Evolutionary conservation across 108 stramenopile genomes (phyloP).

Genomic region (Skeletonema costatum): DNA sequence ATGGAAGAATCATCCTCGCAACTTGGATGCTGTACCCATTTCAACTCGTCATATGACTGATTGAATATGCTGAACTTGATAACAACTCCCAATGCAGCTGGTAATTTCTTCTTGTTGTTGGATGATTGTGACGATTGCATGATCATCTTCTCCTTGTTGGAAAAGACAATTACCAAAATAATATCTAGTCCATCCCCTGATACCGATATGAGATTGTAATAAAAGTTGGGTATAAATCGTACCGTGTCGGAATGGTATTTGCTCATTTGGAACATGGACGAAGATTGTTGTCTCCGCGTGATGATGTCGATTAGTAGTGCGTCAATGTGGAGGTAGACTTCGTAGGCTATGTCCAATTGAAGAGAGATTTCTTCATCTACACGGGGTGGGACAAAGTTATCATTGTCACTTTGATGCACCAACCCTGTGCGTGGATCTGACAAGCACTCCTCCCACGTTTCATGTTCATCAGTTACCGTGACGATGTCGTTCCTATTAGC

Average conservation of each 20-base stretch:
- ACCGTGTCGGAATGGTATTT: conserved; percentile 29
- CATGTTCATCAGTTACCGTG: conserved; percentile 8
- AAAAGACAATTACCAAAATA: conserved; percentile 60
- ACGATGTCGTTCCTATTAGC: conserved; percentile 43
- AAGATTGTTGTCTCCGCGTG: conserved; percentile 21
- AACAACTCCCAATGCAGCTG: conserved; percentile 63
- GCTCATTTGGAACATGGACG: conserved; percentile 29
- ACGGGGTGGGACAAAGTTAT: not conserved
- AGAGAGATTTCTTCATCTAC: not conserved
- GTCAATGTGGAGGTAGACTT: conserved; percentile 61
- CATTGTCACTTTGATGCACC: not conserved
- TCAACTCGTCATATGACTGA: conserved; percentile 58
- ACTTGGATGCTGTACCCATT: conserved; percentile 59
- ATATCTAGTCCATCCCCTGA: conserved; percentile 38
- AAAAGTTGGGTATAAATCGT: conserved; percentile 51
- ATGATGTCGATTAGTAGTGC: conserved; percentile 56
- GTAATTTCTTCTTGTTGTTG: conserved; percentile 12
- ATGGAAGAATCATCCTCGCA: conserved; percentile 19
- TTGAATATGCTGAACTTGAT: conserved; percentile 53
- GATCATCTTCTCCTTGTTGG: conserved; percentile 41
- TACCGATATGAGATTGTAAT: conserved; percentile 64
- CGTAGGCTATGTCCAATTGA: conserved; percentile 36
- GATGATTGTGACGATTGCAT: conserved; percentile 6
- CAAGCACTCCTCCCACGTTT: conserved; percentile 39
- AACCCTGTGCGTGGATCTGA: conserved; percentile 30